Conservation (phyloP, 2,329 filamentous ascomycete species). For the Pyrenochaeta sp. region DNA sequence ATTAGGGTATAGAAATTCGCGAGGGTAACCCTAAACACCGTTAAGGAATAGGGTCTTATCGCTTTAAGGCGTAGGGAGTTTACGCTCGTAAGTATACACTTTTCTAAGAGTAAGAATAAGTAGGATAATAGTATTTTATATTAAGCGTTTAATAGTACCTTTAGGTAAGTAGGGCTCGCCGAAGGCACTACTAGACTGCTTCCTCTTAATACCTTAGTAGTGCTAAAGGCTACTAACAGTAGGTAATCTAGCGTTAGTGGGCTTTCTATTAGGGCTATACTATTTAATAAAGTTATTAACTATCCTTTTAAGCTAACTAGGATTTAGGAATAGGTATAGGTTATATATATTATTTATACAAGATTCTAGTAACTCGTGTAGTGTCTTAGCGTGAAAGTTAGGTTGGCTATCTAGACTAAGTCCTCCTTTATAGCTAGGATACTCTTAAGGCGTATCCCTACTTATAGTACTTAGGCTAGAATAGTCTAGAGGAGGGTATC, state of each 20-base stretch:
- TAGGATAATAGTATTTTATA: constrained; percentile 78
- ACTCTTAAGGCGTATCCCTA: constrained; percentile 29
- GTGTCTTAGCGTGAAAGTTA: constrained; percentile 61
- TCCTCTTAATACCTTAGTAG: constrained; percentile 45
- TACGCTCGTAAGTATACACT: constrained; percentile 68
- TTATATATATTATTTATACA: constrained; percentile 69
- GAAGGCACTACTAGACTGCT: constrained; percentile 41
- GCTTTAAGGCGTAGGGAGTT: constrained; percentile 65
- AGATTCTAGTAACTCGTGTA: constrained; percentile 61
- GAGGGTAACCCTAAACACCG: constrained; percentile 32
- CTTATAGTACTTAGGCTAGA: constrained; percentile 39
- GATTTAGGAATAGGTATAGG: constrained; percentile 70
- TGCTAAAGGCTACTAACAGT: constrained; percentile 14
- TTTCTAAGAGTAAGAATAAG: constrained; percentile 86
- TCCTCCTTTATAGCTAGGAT: constrained; percentile 57
- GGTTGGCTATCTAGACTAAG: constrained; percentile 62
- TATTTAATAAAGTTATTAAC: constrained; percentile 57
- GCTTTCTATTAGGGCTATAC: constrained; percentile 43
- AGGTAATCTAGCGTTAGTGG: constrained; percentile 32
- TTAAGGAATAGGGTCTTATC: constrained; percentile 45
- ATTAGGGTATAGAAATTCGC: constrained; percentile 49
- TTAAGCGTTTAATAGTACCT: constrained; percentile 38
- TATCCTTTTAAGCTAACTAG: constrained; percentile 60
- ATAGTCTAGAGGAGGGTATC: constrained; percentile 53
- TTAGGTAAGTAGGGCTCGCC: constrained; percentile 34